A percentile compares a stretch with the other conserved stretches of the same genome.
Conservation (phyloP, 495 filamentous ascomycete species). For the Chaetomium fimeti region DNA sequence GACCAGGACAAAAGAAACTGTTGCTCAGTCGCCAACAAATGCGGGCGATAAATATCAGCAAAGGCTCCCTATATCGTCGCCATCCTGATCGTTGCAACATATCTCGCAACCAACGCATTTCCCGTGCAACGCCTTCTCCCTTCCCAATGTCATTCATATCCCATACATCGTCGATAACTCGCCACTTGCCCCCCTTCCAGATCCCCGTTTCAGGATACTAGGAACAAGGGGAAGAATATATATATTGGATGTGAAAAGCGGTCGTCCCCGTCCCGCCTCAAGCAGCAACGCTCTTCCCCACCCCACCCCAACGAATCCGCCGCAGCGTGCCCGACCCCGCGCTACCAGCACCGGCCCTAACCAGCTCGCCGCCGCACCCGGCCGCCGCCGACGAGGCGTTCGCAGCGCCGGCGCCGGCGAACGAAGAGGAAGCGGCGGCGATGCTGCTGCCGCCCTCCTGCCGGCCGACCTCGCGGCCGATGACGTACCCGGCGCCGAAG, state of each 20-base stretch:
- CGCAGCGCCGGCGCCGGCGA: conserved; percentile 29
- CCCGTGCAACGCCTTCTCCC: background rate
- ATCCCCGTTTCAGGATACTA: no score
- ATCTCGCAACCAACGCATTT: background rate
- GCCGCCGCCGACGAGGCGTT: conserved; percentile 36
- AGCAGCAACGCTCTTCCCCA: conserved; percentile 44
- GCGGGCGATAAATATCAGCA: background rate
- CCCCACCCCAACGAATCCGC: conserved; percentile 49
- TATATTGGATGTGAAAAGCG: no score
- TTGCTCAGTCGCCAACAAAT: background rate
- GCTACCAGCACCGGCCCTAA: conserved; percentile 37
- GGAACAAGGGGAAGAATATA: background rate
- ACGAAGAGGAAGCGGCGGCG: conserved; percentile 24
- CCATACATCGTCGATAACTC: background rate
- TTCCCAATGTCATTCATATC: background rate
- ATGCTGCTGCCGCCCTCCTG: conserved; percentile 48
- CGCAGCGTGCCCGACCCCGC: conserved; percentile 44
- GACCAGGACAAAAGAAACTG: background rate
- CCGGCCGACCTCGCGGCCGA: conserved; percentile 77
- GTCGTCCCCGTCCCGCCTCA: conserved; percentile 31
- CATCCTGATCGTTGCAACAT: conserved; percentile 12
- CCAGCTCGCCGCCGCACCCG: conserved; percentile 46
- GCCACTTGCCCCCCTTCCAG: no score
- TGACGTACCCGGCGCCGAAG: conserved; percentile 88
- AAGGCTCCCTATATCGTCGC: background rate